These are phyloP conservation scores for Sporodiniella umbellata DNA, from an alignment of 371 early-diverging fungal species.

Conservation along the genomic window DNA sequence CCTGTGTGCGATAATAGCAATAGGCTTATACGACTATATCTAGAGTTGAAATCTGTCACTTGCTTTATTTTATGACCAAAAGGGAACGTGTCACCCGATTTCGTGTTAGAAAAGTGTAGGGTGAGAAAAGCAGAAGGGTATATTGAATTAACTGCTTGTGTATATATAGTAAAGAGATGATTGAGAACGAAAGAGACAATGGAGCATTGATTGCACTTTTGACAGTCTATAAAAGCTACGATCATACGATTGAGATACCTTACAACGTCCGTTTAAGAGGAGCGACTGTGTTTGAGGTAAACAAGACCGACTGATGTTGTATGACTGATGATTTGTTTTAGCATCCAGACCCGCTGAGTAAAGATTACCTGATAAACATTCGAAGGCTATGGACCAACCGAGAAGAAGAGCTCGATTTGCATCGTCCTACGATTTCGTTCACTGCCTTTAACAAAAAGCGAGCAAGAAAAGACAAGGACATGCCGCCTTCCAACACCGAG, in stretches of 20 bases:
- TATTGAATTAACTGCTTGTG: too few relatives aligned
- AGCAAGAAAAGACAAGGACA: neutral
- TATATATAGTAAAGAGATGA: conserved; percentile 42
- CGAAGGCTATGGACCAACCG: conserved; percentile 25
- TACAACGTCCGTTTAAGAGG: conserved; percentile 4
- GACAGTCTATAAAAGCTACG: conserved; percentile 37
- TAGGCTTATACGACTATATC: too few relatives aligned
- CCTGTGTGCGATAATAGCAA: too few relatives aligned
- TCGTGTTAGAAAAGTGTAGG: conserved; percentile 50
- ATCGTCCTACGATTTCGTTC: conserved; percentile 4
- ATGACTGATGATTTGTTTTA: too few relatives aligned
- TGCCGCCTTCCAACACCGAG: too few relatives aligned
- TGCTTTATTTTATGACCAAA: conserved; percentile 51
- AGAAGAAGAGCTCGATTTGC: neutral
- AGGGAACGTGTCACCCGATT: conserved; percentile 46
- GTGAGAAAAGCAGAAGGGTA: neutral
- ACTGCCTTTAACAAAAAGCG: neutral
- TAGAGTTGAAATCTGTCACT: conserved; percentile 49
- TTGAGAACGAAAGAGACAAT: conserved; percentile 31
- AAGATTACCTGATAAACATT: conserved; percentile 22
- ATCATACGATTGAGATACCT: conserved; percentile 32
- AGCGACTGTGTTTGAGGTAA: conserved; percentile 10
- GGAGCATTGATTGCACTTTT: conserved; percentile 40
- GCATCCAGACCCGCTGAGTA: conserved; percentile 39
- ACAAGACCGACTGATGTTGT: neutral